Conservation (phyloP, 768 basidiomycete species). For the Krasilnikovozyma curviuscula region DNA sequence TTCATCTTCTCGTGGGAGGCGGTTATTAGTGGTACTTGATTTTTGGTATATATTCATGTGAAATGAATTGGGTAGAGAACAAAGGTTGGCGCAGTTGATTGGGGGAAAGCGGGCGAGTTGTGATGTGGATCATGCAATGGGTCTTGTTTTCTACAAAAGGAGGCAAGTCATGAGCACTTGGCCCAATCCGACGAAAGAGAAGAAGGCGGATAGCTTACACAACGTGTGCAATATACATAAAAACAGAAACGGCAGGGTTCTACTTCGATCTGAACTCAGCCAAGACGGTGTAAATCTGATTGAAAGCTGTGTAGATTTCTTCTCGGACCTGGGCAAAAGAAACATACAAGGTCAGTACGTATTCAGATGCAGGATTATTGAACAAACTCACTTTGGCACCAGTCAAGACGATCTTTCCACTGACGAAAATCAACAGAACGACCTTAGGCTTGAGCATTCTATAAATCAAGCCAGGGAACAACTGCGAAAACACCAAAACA, state of each 20-base stretch:
- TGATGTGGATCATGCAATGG: no score
- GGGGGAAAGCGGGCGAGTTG: no score
- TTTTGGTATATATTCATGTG: background rate
- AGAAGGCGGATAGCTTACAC: no score
- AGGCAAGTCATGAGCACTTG: no score
- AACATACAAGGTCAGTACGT: slow-evolving; percentile 12
- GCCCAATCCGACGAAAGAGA: no score
- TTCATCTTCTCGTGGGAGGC: background rate
- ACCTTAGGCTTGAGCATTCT: slow-evolving; percentile 99
- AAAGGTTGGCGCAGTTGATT: no score
- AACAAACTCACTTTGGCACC: slow-evolving; percentile 74
- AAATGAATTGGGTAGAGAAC: no score
- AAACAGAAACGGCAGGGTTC: no score
- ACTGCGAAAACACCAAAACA: slow-evolving; percentile 30
- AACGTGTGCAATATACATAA: no score
- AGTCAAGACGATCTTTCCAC: slow-evolving; percentile 95
- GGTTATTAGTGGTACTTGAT: background rate
- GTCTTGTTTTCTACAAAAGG: no score
- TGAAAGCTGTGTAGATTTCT: slow-evolving; percentile 99
- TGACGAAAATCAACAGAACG: slow-evolving; percentile 93
- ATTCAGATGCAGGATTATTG: background rate
- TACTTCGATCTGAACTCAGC: slow-evolving; percentile 77
- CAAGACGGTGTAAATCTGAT: slow-evolving; percentile 95
- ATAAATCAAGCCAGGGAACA: slow-evolving; percentile 97
- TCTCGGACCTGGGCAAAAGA: slow-evolving; percentile 56